A percentile compares a stretch with the other conserved stretches of the same genome.
phyloP scores from a whole-genome alignment of 1,139 yeast species.

The Geotrichum macrosporum region DNA sequence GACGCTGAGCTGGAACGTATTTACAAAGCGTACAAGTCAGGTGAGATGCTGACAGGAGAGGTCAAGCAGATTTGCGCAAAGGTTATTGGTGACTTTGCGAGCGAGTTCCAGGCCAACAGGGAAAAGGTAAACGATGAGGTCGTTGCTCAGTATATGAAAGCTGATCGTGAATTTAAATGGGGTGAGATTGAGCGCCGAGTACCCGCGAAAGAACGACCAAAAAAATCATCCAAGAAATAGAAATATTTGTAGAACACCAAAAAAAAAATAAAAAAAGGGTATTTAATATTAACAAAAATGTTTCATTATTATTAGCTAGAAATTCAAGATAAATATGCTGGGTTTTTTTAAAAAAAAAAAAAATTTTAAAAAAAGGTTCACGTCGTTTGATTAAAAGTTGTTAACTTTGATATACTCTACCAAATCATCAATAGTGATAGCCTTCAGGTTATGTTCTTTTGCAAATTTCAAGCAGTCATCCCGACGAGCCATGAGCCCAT shows the following conservation, averaged over 20 bases:
- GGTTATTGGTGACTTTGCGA: constrained; percentile 71
- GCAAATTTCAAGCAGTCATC: constrained; percentile 78
- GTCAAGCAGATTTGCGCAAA: constrained; percentile 85
- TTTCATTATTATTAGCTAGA: too few species aligned
- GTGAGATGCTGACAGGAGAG: constrained; percentile 87
- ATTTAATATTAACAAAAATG: too few species aligned
- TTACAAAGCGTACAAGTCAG: constrained; percentile 65
- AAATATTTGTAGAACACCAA: too few species aligned
- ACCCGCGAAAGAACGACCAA: constrained; percentile 56
- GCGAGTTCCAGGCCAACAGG: constrained; percentile 76
- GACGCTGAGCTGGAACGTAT: constrained; percentile 68
- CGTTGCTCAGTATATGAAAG: constrained; percentile 73
- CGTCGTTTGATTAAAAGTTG: background rate
- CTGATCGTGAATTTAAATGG: constrained; percentile 67
- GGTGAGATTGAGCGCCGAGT: constrained; percentile 68
- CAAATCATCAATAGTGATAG: constrained; percentile 77
- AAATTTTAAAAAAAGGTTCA: constrained; percentile 27
- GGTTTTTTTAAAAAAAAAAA: too few species aligned
- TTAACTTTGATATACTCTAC: constrained; percentile 47
- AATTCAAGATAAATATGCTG: too few species aligned
- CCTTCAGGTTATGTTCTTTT: constrained; percentile 55
- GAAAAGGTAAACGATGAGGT: constrained; percentile 59
- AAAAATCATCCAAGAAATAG: constrained; percentile 18
- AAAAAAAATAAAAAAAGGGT: too few species aligned
- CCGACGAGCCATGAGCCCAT: constrained; percentile 93